Evolutionary conservation across 345 rosid species (phyloP).

Genomic region (Syzygium grande): DNA sequence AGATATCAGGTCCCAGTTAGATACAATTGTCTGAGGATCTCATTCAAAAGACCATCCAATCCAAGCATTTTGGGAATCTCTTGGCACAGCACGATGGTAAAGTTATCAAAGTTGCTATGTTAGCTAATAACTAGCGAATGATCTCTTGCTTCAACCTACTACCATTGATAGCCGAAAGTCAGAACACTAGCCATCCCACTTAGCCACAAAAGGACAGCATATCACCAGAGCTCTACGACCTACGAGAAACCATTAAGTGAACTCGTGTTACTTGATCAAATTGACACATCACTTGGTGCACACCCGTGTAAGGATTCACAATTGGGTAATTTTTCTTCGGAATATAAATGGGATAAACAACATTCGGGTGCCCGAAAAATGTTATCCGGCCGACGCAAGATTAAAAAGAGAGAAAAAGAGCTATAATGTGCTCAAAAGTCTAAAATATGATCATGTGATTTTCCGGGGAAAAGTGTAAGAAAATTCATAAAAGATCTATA

Average conservation of each 20-base stretch:
- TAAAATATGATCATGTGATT: not conserved
- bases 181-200: not conserved
- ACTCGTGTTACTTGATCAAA: not conserved
- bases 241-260: not conserved
- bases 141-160: not conserved
- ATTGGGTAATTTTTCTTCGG: not conserved
- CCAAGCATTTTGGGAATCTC: not conserved
- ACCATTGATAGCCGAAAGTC: not conserved
- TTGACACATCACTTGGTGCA: not conserved
- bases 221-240: not conserved
- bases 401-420: not conserved
- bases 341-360: not conserved
- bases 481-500: no score
- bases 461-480: fast-evolving
- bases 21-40: not conserved
- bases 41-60: not conserved
- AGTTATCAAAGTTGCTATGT: not conserved
- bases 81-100: not conserved
- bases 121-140: not conserved
- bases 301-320: not conserved
- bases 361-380: not conserved
- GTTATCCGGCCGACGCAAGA: no score
- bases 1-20: not conserved
- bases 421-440: not conserved
- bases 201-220: not conserved